phyloP scores from a whole-genome alignment of 2,329 filamentous ascomycete genomes.

The Ceratocystis eucalypticola region DNA sequence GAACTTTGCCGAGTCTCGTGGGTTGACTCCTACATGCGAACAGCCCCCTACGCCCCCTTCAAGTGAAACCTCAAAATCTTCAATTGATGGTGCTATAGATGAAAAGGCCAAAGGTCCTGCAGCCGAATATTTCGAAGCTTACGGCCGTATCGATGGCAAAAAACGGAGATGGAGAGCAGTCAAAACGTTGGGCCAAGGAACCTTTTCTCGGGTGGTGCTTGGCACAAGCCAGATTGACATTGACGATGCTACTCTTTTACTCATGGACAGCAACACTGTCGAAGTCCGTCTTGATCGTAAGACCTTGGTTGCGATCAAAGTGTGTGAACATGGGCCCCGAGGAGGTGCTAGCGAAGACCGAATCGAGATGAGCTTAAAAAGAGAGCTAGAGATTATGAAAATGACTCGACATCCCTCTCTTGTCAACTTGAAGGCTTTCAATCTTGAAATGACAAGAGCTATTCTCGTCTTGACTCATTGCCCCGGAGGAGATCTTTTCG shows the following conservation, averaged over 20 bases:
- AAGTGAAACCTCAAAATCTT: conserved; percentile 51
- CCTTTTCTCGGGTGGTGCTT: conserved; percentile 87
- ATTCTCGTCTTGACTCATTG: conserved; percentile 84
- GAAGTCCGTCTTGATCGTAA: conserved; percentile 42
- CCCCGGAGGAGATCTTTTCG: conserved; percentile 87
- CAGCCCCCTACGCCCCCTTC: conserved; percentile 69
- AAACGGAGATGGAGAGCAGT: conserved; percentile 66
- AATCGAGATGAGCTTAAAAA: conserved; percentile 83
- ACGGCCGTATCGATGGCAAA: conserved; percentile 53
- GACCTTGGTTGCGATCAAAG: conserved; percentile 83
- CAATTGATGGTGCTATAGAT: conserved; percentile 28
- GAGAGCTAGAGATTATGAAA: conserved; percentile 89
- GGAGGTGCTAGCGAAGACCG: conserved; percentile 88
- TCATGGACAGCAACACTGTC: conserved; percentile 24
- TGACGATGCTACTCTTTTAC: conserved; percentile 29
- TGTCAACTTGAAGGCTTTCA: conserved; percentile 85
- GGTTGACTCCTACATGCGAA: conserved; percentile 47
- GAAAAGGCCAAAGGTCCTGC: conserved; percentile 29
- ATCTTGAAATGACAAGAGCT: conserved; percentile 66
- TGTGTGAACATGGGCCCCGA: conserved; percentile 86
- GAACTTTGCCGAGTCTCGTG: conserved; percentile 65
- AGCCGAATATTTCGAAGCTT: conserved; percentile 56
- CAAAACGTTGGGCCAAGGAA: conserved; percentile 74
- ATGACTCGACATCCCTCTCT: conserved; percentile 78
- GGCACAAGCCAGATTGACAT: conserved; percentile 62